phyloP scores from a whole-genome alignment of 768 basidiomycete species.

The Mrakia hoshinonis region DNA sequence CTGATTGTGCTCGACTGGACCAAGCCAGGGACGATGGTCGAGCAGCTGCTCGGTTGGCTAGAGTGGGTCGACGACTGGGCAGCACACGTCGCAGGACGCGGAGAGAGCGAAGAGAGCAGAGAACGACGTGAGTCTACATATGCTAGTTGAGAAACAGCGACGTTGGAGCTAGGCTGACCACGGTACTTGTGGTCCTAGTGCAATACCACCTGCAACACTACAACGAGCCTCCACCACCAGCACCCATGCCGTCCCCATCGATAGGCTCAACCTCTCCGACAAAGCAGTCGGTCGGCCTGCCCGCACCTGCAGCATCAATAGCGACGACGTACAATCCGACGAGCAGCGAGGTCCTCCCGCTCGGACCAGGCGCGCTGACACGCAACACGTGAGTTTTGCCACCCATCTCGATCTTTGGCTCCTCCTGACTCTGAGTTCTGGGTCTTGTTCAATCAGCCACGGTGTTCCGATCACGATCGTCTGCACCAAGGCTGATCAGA shows the following conservation, averaged over 20 bases:
- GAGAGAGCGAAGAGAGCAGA: constrained; percentile 57
- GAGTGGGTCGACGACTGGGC: constrained; percentile 76
- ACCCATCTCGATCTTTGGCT: background rate
- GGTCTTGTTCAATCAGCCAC: constrained; percentile 19
- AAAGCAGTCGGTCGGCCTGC: constrained; percentile 28
- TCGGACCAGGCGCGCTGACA: constrained; percentile 74
- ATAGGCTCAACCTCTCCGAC: constrained; percentile 51
- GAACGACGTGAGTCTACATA: constrained; percentile 60
- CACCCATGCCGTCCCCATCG: background rate
- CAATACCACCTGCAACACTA: constrained; percentile 86
- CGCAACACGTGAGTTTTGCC: constrained; percentile 59
- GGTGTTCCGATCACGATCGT: constrained; percentile 82
- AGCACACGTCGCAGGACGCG: constrained; percentile 43
- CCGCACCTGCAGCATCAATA: background rate
- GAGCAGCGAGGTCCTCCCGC: constrained; percentile 52
- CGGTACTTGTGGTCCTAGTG: constrained; percentile 47
- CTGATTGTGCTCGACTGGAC: constrained; percentile 93
- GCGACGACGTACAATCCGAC: constrained; percentile 11
- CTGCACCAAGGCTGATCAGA: constrained; percentile 86
- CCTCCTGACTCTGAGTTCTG: background rate
- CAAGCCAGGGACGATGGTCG: constrained; percentile 73
- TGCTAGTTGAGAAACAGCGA: background rate
- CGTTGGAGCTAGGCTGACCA: background rate
- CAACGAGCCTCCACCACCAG: constrained; percentile 56
- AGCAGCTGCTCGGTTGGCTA: constrained; percentile 76